phyloP scores from a whole-genome alignment of 1,284 basidiomycete genomes.

The Microbotryum violaceum region DNA sequence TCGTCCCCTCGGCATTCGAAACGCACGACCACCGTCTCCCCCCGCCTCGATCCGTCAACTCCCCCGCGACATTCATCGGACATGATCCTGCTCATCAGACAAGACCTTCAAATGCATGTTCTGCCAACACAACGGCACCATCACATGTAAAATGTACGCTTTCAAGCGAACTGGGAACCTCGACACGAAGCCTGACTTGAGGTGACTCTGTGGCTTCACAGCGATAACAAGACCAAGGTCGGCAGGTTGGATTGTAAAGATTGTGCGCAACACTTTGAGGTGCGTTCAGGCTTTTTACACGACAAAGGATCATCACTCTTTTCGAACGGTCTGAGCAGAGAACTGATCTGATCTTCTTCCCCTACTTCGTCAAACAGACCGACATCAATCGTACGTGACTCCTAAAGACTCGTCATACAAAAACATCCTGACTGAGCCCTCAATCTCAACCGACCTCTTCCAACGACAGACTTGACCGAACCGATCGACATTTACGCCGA shows the following conservation, averaged over 20 bases:
- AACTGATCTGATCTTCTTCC: not conserved
- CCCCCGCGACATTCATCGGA: not conserved
- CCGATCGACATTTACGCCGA: slow-evolving; percentile 44
- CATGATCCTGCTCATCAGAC: slow-evolving; percentile 21
- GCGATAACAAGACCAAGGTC: slow-evolving; percentile 40
- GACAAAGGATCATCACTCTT: no score
- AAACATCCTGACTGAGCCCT: no score
- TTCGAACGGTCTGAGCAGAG: no score
- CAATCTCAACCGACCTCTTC: no score
- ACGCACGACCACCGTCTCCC: no score
- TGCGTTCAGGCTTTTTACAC: not conserved
- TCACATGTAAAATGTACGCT: slow-evolving; percentile 42
- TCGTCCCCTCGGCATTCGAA: not conserved
- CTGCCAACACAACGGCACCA: slow-evolving; percentile 41
- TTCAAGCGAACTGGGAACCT: no score
- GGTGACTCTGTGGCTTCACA: slow-evolving; percentile 12
- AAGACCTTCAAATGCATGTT: slow-evolving; percentile 44
- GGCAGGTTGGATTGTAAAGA: slow-evolving; percentile 43
- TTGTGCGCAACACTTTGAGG: slow-evolving; percentile 36
- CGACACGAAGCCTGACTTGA: no score
- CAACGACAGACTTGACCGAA: slow-evolving; percentile 39
- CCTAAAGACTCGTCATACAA: no score
- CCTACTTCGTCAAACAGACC: slow-evolving; percentile 33
- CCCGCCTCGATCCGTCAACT: not conserved
- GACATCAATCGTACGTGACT: slow-evolving; percentile 32